Percentiles rank a stretch among this genome's conserved stretches.
Conservation (phyloP, 1,284 basidiomycete genomes). For the Tilletiaria anomala region DNA sequence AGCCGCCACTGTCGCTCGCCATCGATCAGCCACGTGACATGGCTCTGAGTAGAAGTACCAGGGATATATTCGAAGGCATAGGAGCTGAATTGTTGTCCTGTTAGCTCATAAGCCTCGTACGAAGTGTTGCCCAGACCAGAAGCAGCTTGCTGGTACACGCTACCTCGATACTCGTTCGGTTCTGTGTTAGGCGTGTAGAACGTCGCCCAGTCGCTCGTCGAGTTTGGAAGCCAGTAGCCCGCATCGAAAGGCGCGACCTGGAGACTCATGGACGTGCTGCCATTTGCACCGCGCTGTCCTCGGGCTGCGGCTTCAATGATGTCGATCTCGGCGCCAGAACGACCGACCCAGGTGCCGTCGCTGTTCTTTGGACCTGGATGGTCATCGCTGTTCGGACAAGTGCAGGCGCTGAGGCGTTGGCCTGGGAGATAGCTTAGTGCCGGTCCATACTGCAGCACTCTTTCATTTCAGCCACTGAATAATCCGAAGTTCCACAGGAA, state of each 20-base stretch:
- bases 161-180: constrained; percentile 8
- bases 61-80: too few relatives aligned
- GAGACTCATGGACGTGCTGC: constrained; percentile 8
- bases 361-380: constrained; percentile 36
- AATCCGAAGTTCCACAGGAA: too few relatives aligned
- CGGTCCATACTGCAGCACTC: too few relatives aligned
- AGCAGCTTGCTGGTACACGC: constrained; percentile 6
- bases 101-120: too few relatives aligned
- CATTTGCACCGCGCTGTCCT: too few relatives aligned
- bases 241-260: constrained; percentile 11
- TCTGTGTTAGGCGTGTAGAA: constrained; percentile 1
- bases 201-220: background rate
- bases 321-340: constrained; percentile 37
- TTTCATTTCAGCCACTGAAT: too few relatives aligned
- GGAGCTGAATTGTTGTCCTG: too few relatives aligned
- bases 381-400: constrained; percentile 41
- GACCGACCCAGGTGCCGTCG: constrained; percentile 57
- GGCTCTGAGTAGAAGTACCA: too few relatives aligned
- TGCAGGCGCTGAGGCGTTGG: constrained; percentile 51
- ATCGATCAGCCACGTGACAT: too few relatives aligned
- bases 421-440: constrained; percentile 41
- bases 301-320: constrained; percentile 28
- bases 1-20: too few relatives aligned
- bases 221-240: constrained; percentile 7
- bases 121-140: too few relatives aligned